These are phyloP conservation scores for Cladosporium sp. DNA, from an alignment of 2,329 filamentous ascomycete species.

Conservation along the genomic window DNA sequence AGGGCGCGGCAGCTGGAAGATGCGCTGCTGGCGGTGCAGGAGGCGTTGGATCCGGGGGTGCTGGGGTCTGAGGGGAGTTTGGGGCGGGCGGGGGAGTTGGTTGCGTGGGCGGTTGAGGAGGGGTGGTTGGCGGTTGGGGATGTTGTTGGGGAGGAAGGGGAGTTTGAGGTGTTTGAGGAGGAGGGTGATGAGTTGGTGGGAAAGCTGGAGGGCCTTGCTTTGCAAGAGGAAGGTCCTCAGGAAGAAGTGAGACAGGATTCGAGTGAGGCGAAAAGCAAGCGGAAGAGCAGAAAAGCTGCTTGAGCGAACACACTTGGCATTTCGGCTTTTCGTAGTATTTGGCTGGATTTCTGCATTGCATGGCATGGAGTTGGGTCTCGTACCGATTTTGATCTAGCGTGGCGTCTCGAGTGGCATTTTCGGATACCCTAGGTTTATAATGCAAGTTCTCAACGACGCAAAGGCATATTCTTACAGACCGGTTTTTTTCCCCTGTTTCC, in stretches of 20 bases:
- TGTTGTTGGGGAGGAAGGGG: slow-evolving; percentile 25
- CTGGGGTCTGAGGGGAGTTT: slow-evolving; percentile 19
- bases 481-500: background rate
- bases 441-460: background rate
- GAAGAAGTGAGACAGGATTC: background rate
- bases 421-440: background rate
- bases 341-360: background rate
- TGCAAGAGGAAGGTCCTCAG: background rate
- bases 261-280: background rate
- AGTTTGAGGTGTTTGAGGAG: slow-evolving; percentile 10
- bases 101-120: slow-evolving; percentile 28
- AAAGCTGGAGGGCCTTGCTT: background rate
- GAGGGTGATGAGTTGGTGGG: slow-evolving; percentile 1
- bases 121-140: slow-evolving; percentile 31
- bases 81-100: slow-evolving; percentile 24
- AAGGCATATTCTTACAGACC: background rate
- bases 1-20: slow-evolving; percentile 34
- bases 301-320: background rate
- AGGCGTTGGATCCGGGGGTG: slow-evolving; percentile 33
- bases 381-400: background rate
- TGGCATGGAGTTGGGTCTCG: background rate
- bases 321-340: background rate
- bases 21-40: slow-evolving; percentile 31
- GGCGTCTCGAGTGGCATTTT: slow-evolving; percentile 1
- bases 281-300: background rate